Evolutionary conservation across 2,329 filamentous ascomycete genomes (phyloP).

Genomic region (Xylaria sp.): DNA sequence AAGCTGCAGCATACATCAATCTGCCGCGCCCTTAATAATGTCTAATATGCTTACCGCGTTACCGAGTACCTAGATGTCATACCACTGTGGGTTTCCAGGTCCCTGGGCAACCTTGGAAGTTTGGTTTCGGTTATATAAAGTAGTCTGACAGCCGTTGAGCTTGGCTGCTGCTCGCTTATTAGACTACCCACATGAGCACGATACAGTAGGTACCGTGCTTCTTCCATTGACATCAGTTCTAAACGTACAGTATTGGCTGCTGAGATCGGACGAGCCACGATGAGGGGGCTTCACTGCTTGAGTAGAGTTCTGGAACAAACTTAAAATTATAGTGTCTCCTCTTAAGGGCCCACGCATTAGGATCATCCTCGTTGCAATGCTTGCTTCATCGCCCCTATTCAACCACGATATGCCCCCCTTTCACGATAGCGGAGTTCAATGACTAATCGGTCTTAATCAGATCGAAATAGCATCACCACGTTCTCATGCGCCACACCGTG

Average conservation of each 20-base stretch:
- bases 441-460: not conserved
- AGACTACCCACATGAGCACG: not conserved
- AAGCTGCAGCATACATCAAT: conserved; percentile 26
- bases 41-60: conserved; percentile 15
- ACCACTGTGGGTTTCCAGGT: conserved; percentile 18
- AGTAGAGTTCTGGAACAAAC: not conserved
- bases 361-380: not conserved
- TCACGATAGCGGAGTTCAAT: not conserved
- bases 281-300: not conserved
- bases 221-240: not conserved
- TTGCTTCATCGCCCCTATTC: not conserved
- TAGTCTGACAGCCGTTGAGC: conserved; percentile 10
- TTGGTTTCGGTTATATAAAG: conserved; percentile 22
- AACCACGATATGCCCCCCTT: not conserved
- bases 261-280: conserved; percentile 5
- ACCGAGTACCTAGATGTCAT: conserved; percentile 13
- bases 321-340: not conserved
- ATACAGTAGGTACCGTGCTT: not conserved
- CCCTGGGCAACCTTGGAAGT: conserved; percentile 14
- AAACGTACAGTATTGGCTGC: not conserved
- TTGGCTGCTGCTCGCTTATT: conserved; percentile 12
- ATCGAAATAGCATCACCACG: not conserved
- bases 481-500: not conserved
- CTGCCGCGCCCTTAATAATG: conserved; percentile 23
- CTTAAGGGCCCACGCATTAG: not conserved